Percentiles rank a stretch among this genome's conserved stretches.
phyloP scores from a whole-genome alignment of 2,329 filamentous ascomycete species.

The Stagonosporopsis rhizophila region DNA sequence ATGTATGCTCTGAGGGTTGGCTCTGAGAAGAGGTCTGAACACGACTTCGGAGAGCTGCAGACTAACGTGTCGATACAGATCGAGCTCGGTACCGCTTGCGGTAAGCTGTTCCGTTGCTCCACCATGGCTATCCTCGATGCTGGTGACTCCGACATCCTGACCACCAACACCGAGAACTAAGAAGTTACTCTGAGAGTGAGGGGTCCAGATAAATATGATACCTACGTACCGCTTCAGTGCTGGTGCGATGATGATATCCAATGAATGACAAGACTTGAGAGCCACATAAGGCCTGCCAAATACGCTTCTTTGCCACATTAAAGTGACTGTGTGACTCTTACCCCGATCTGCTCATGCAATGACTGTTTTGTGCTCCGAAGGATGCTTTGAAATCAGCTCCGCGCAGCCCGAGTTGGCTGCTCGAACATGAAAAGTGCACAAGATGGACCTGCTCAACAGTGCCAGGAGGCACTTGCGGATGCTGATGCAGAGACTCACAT shows the following conservation, averaged over 20 bases:
- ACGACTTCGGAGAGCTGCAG: slow-evolving; percentile 86
- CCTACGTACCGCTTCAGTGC: slow-evolving; percentile 30
- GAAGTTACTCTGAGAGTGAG: slow-evolving; percentile 13
- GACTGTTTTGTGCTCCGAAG: not conserved
- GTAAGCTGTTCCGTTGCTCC: slow-evolving; percentile 98
- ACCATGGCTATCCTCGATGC: slow-evolving; percentile 97
- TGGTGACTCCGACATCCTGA: slow-evolving; percentile 93
- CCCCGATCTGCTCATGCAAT: slow-evolving; percentile 3
- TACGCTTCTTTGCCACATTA: slow-evolving; percentile 1
- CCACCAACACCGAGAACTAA: slow-evolving; percentile 65
- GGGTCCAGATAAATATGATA: slow-evolving; percentile 34
- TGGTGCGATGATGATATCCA: slow-evolving; percentile 33
- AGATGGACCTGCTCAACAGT: not conserved
- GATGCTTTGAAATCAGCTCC: slow-evolving; percentile 12
- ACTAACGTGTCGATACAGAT: slow-evolving; percentile 76
- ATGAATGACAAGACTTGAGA: slow-evolving; percentile 38
- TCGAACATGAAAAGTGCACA: not conserved
- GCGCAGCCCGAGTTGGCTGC: not conserved
- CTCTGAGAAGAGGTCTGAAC: slow-evolving; percentile 89
- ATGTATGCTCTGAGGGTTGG: slow-evolving; percentile 56
- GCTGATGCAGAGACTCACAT: not conserved
- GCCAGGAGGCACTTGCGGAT: not conserved
- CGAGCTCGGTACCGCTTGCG: slow-evolving; percentile 96
- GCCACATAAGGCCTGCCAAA: slow-evolving; percentile 22
- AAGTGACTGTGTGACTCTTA: slow-evolving; percentile 10